These are phyloP conservation scores for Pythium oligandrum DNA, from an alignment of 352 stramenopile genomes.

Conservation along the genomic window DNA sequence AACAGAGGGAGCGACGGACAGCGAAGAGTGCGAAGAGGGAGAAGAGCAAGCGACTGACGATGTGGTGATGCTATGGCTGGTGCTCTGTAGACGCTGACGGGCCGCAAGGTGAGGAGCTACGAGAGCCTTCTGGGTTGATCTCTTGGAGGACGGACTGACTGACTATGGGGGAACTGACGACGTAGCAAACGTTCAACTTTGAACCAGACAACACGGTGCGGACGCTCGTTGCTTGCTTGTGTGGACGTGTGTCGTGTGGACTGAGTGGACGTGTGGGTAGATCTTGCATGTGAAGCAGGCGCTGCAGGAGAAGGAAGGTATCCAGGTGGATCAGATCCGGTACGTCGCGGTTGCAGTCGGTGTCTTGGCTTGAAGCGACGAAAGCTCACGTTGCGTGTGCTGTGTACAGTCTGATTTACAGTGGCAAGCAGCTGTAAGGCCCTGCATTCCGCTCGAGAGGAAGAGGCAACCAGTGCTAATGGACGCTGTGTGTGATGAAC, in stretches of 20 bases:
- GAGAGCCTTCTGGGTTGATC: background rate
- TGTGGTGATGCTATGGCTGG: too few relatives aligned
- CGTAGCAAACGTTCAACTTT: conserved; percentile 87
- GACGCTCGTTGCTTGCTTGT: background rate
- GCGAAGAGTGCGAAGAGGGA: background rate
- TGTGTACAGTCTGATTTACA: conserved; percentile 92
- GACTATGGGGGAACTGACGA: background rate
- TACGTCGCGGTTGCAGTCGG: conserved; percentile 8
- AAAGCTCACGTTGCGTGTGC: conserved; percentile 7
- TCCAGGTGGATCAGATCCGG: conserved; percentile 85
- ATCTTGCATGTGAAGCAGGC: conserved; percentile 97
- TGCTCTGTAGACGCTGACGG: conserved; percentile 66
- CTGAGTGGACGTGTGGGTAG: conserved; percentile 23
- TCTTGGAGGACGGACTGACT: too few relatives aligned
- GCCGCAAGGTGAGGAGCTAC: conserved; percentile 45
- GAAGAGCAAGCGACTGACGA: too few relatives aligned
- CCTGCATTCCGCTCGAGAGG: too few relatives aligned
- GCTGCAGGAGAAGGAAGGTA: conserved; percentile 98
- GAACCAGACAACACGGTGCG: conserved; percentile 79
- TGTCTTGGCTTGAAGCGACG: conserved; percentile 2
- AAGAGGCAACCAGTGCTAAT: too few relatives aligned
- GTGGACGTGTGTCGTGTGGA: background rate
- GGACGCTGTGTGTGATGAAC: conserved; percentile 6
- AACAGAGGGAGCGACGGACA: background rate
- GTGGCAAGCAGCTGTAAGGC: conserved; percentile 92